phyloP scores from a whole-genome alignment of 305 asterid genomes.

The Fraxinus baroniana region DNA sequence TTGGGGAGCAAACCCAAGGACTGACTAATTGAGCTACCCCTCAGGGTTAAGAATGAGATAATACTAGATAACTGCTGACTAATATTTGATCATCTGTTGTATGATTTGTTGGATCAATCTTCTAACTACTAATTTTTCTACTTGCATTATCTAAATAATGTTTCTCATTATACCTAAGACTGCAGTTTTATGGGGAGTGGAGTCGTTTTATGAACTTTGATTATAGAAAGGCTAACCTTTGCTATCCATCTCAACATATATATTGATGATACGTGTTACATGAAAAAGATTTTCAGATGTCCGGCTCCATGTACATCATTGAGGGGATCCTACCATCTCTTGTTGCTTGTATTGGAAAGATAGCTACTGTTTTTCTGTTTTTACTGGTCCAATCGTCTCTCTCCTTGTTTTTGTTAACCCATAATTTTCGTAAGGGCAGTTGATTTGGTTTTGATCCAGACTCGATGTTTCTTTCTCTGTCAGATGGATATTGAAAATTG shows the following conservation, averaged over 20 bases:
- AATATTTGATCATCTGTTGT: not conserved
- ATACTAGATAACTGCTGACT: not conserved
- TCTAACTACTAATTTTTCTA: not conserved
- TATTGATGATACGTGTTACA: not conserved
- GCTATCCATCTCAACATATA: not conserved
- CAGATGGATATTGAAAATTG: constrained; percentile 1
- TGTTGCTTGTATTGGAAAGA: not conserved
- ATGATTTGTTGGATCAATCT: not conserved
- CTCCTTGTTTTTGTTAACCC: not conserved
- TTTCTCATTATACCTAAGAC: not conserved
- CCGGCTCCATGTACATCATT: not conserved
- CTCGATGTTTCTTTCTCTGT: constrained; percentile 12
- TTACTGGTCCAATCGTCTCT: not conserved
- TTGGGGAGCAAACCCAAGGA: too few relatives aligned
- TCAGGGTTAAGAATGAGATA: not conserved
- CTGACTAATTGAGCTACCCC: too few relatives aligned
- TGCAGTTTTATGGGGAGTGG: not conserved
- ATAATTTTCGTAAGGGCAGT: not conserved
- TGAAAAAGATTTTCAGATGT: not conserved
- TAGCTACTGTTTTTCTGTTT: not conserved
- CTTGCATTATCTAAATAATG: not conserved
- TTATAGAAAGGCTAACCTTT: not conserved
- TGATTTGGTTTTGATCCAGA: not conserved
- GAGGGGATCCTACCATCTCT: not conserved
- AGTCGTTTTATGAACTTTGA: not conserved